Conservation (phyloP, 768 basidiomycete species). For the Tephrocybe rancida region DNA sequence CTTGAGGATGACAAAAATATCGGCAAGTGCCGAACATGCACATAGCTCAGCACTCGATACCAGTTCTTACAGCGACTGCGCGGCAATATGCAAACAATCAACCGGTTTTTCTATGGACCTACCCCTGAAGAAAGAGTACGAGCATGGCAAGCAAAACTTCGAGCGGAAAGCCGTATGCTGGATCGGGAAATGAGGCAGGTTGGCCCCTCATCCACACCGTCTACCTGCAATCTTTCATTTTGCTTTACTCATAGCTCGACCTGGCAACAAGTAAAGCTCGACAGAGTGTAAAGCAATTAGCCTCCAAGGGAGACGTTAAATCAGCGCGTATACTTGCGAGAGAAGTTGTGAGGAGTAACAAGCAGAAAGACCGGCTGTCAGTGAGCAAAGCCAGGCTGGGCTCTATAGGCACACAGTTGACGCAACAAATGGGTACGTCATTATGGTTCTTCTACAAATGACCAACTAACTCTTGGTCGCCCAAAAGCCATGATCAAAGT, state of each 20-base stretch:
- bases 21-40: background rate
- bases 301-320: constrained; percentile 88
- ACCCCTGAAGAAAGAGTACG: constrained; percentile 93
- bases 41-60: no score
- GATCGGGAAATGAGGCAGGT: constrained; percentile 98
- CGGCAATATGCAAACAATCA: constrained; percentile 76
- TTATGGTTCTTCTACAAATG: background rate
- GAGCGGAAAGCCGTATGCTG: constrained; percentile 76
- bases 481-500: constrained; percentile 90
- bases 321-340: constrained; percentile 89
- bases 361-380: constrained; percentile 90
- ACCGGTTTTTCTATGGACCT: constrained; percentile 94
- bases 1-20: background rate
- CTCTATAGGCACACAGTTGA: constrained; percentile 86
- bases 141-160: constrained; percentile 88
- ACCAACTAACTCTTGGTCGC: background rate
- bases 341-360: constrained; percentile 93
- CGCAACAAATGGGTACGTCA: constrained; percentile 86
- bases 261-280: constrained; percentile 79
- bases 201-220: constrained; percentile 29
- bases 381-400: constrained; percentile 92
- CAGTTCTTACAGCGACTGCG: background rate
- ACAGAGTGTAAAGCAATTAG: constrained; percentile 84
- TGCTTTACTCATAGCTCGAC: constrained; percentile 63
- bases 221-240: constrained; percentile 19